These are phyloP conservation scores for Zasmidium cellare DNA, from an alignment of 2,329 filamentous ascomycete genomes.

Conservation along the genomic window DNA sequence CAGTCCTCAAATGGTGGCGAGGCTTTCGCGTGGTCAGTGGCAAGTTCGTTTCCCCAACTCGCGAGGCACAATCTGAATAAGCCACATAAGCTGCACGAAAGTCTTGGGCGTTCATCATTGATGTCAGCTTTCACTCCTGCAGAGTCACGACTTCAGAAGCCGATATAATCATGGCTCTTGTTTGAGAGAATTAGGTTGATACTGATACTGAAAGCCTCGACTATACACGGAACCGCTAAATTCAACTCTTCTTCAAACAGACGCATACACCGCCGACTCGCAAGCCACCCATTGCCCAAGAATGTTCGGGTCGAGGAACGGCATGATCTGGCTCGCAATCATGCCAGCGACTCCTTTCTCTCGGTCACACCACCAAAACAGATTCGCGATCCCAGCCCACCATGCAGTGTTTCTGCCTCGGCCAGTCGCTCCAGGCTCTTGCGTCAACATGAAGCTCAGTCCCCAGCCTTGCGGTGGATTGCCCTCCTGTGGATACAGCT, in stretches of 20 bases:
- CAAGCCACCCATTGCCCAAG: slow-evolving; percentile 37
- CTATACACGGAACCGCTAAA: too few species aligned
- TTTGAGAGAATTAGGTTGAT: too few species aligned
- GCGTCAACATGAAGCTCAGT: slow-evolving; percentile 42
- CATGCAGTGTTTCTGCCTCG: slow-evolving; percentile 35
- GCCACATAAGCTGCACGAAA: too few species aligned
- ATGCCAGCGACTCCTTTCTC: slow-evolving; percentile 40
- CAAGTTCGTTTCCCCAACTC: too few species aligned
- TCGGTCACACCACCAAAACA: slow-evolving; percentile 41
- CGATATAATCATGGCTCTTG: too few species aligned
- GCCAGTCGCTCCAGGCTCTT: slow-evolving; percentile 36
- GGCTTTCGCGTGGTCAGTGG: too few species aligned
- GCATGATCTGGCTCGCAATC: slow-evolving; percentile 40
- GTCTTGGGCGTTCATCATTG: too few species aligned
- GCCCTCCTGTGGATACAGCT: slow-evolving; percentile 36
- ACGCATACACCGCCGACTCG: slow-evolving; percentile 32
- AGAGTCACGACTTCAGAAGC: too few species aligned
- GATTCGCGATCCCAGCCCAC: slow-evolving; percentile 39
- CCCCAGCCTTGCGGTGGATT: slow-evolving; percentile 65
- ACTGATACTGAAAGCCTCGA: too few species aligned
- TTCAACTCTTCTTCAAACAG: background rate
- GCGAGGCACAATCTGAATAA: too few species aligned
- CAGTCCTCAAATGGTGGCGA: too few species aligned
- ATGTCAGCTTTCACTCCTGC: too few species aligned
- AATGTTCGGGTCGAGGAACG: slow-evolving; percentile 36